Evolutionary conservation across 768 basidiomycete species (phyloP), one percentile per base, ranked within the genome.

Genomic region (Macrolepiota fuliginosa): DNA sequence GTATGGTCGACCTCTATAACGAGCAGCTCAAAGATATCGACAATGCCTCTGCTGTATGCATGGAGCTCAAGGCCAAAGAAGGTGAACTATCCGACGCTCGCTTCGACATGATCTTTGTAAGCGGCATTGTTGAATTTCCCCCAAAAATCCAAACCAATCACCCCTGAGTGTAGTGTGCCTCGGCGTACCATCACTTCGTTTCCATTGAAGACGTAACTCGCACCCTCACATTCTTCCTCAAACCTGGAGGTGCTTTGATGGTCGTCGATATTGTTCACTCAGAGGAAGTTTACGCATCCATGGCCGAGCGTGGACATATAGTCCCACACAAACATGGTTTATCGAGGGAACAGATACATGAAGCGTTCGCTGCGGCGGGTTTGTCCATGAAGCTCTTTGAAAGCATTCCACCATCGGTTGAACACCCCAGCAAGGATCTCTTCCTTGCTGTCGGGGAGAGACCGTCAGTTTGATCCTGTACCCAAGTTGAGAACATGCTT

Each of bases 161-260:
- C 3, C 46, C 5, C 27, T 27, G 4, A 3, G 27, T 46, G 15
- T 25, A 89, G 88, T 89, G 88, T 66, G 69, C 78, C 17, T 77
- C 79, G 46, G 77, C 89, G 3, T 91, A 88, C 66, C 90, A 91
- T 63, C 90, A 91, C 67, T 78, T 91, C 63, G 54, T 72, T n/a
- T 79, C 79, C 37, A 77, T 86, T 63, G 74, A 77, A 5, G 74
- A 75, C 4, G 80, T 81, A 25, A 91, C 90, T 9, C 73, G 73
- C 15, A 72, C 73, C 2, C 78, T 92, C 19, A 76, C 73, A 1
- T 73, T 71, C 46, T 84, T 85, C 68, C 75, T 92, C 64, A 89
- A 84, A 62, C 85, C 86, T 0, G 81, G 83, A 1, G 90, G 87
- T 0, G 71, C 73, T 29, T 74, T 92, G 0, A 73, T 91, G 46